Conservation (phyloP, 1,139 yeast species). For the Pneumocystis murina region DNA sequence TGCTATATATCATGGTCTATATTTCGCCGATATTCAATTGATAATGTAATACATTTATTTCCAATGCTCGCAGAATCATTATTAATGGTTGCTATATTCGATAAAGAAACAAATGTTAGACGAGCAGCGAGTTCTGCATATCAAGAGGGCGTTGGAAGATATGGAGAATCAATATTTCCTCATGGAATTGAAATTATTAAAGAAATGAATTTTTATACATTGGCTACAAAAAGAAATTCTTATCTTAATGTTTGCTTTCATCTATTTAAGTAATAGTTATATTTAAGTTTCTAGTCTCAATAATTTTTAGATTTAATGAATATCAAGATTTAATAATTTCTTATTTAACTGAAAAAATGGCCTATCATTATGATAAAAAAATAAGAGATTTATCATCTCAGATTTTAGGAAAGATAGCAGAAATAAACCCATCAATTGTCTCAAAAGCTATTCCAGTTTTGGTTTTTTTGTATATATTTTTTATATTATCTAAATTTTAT, state of each 20-base stretch:
- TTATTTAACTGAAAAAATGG: constrained; percentile 22
- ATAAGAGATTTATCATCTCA: constrained; percentile 27
- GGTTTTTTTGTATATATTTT: neutral
- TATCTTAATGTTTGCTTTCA: constrained; percentile 27
- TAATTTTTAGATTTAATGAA: neutral
- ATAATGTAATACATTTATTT: constrained; percentile 17
- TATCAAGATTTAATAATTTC: constrained; percentile 22
- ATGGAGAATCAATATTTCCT: constrained; percentile 20
- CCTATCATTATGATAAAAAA: constrained; percentile 27
- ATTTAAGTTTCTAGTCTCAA: constrained; percentile 1
- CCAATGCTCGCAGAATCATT: constrained; percentile 21
- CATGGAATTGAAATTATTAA: constrained; percentile 43
- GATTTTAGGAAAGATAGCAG: constrained; percentile 13
- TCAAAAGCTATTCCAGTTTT: neutral
- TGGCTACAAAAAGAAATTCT: constrained; percentile 32
- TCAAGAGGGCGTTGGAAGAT: constrained; percentile 74
- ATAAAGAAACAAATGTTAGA: constrained; percentile 56
- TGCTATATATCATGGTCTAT: constrained; percentile 62
- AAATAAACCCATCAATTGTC: neutral
- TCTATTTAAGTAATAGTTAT: constrained; percentile 11
- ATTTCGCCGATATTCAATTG: constrained; percentile 30
- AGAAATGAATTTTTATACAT: constrained; percentile 34
- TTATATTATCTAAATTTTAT: neutral
- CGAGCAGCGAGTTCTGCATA: constrained; percentile 76
- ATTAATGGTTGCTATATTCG: constrained; percentile 45